Base-by-base conservation (phyloP, 768 basidiomycete species). In the Pulveroboletus frians region DNA sequence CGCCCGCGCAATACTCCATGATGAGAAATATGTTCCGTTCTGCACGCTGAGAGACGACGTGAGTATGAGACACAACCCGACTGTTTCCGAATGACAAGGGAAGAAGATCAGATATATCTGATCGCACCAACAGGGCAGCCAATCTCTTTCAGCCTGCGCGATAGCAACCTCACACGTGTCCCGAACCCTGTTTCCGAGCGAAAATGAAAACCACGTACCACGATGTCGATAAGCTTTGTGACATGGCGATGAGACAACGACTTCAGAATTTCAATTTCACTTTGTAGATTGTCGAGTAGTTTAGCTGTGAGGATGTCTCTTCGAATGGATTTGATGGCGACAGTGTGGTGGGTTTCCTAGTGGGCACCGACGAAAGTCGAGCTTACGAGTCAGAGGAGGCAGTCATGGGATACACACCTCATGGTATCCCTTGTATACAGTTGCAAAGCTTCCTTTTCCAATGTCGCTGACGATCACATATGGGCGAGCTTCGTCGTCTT, bases 1-100 rank as follows among this genome's bases (percentile, higher is more conserved):
- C 94, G 2, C 94, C 95, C 1, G 92, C 83, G 65, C 96, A 98
- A 67, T 82, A 97, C 60, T 96, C 95, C 86, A 98, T 99, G 60
- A 99, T 86, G 49, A 99, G 83, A 72, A 96, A 97, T 60, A 90
- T 86, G 59, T 87, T 79, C 49, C 77, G 76, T 57, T 88, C 85
- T 3, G 84, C 83, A 40, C 84, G 79, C 86, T 88, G 51, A 31
- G 36, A 46, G 44, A 39, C 35, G 18, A 29, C 6, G 11, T 56
- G 43, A 69, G 51, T 13, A 31, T 13, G 34, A 45, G n/a, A 43
- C 14, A 47, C 20, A 36, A 49, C 31, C 32, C 11, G 1, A 39
- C 13, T n/a, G 18, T 7, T 39, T n/a, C 15, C 34, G 38, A 35
- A 47, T 9, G 30, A 48, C 32, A 40, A 45, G 23, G 17, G 26